Percentiles rank a stretch among this genome's conserved stretches.
Conservation (phyloP, 2,329 filamentous ascomycete species). For the Diaporthe caulivora region DNA sequence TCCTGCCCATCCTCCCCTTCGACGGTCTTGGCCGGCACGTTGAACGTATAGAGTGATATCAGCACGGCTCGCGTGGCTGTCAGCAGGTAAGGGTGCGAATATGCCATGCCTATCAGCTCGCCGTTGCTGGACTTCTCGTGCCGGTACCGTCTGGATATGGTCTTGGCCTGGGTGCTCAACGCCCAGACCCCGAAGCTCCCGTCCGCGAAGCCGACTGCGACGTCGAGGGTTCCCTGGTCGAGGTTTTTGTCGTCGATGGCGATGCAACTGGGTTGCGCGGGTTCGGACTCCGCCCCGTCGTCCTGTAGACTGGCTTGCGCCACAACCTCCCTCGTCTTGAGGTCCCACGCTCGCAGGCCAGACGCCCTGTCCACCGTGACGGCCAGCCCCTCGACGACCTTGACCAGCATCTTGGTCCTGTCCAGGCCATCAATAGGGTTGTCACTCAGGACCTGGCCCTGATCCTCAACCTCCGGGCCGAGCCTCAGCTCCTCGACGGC, state of each 20-base stretch:
- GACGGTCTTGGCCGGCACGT: constrained; percentile 44
- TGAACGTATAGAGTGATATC: constrained; percentile 81
- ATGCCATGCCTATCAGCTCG: constrained; percentile 77
- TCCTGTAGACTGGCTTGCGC: constrained; percentile 58
- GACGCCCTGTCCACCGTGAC: constrained; percentile 78
- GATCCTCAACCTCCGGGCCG: constrained; percentile 34
- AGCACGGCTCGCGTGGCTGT: constrained; percentile 81
- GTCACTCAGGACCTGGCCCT: not conserved
- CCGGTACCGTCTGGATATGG: constrained; percentile 65
- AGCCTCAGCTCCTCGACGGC: constrained; percentile 80
- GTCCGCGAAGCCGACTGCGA: constrained; percentile 78
- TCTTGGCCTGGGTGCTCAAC: constrained; percentile 60
- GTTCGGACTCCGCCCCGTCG: constrained; percentile 36
- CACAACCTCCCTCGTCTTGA: constrained; percentile 72
- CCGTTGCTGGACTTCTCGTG: constrained; percentile 74
- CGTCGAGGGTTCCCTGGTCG: constrained; percentile 62
- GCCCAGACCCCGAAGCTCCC: constrained; percentile 80
- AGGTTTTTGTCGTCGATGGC: constrained; percentile 70
- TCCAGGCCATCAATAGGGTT: constrained; percentile 38
- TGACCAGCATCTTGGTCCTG: constrained; percentile 75
- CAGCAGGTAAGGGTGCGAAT: constrained; percentile 80
- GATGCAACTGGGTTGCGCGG: constrained; percentile 69
- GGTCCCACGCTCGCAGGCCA: constrained; percentile 84
- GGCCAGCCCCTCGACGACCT: constrained; percentile 81
- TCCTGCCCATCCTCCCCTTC: constrained; percentile 6